Percentiles rank a stretch among this genome's conserved stretches.
Evolutionary conservation across 139 green algal species (phyloP).

Genomic region (Spirogloea muscicola): DNA sequence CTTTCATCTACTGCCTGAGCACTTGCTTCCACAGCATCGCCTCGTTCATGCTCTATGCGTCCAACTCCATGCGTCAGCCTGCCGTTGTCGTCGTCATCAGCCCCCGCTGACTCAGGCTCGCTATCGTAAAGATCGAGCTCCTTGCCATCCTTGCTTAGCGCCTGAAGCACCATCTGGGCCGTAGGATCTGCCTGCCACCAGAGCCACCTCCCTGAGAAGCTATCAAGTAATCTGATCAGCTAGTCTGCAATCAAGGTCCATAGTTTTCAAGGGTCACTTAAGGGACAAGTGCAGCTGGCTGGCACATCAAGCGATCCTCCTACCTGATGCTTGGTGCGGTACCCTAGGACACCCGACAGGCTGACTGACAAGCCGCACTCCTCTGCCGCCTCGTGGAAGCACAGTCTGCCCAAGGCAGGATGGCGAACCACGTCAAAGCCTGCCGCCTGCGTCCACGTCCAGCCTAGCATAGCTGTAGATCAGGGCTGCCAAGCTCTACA

Average conservation of each 20-base stretch:
- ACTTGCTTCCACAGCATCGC: not conserved
- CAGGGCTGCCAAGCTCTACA: too few relatives aligned
- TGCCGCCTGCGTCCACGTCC: too few relatives aligned
- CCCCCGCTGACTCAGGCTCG: not conserved
- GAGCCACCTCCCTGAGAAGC: too few relatives aligned
- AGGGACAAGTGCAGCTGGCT: too few relatives aligned
- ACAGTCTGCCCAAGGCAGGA: slow-evolving; percentile 3
- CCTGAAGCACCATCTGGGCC: slow-evolving; percentile 10
- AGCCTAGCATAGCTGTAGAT: too few relatives aligned
- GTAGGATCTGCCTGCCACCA: slow-evolving; percentile 10
- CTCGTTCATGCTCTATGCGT: not conserved
- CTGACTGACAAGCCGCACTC: not conserved
- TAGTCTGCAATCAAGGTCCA: too few relatives aligned
- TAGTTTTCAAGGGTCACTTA: too few relatives aligned
- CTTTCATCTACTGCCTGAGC: not conserved
- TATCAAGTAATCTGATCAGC: too few relatives aligned
- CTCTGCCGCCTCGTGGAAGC: not conserved
- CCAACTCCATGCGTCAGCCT: not conserved
- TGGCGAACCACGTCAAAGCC: too few relatives aligned
- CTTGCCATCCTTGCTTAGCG: not conserved
- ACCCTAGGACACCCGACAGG: slow-evolving; percentile 2
- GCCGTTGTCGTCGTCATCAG: not conserved
- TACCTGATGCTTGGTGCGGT: slow-evolving; percentile 18
- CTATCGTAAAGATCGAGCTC: not conserved
- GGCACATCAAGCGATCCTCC: too few relatives aligned